phyloP scores from a whole-genome alignment of 257 asterid species.

The Solanum peruvianum region DNA sequence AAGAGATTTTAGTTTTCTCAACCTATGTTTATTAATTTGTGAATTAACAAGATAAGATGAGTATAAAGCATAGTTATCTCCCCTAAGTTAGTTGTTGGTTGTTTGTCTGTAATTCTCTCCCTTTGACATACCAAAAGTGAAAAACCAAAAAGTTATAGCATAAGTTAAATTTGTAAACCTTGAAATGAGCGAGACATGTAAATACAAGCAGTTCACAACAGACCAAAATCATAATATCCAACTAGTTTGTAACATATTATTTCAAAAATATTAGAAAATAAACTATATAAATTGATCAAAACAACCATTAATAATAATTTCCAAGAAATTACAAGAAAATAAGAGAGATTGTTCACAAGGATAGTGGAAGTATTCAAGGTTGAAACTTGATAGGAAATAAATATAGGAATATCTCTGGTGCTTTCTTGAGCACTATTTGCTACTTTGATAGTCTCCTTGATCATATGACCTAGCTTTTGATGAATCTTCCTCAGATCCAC shows the following conservation, averaged over 20 bases:
- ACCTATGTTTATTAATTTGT: neutral
- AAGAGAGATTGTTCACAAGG: neutral
- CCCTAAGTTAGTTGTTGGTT: neutral
- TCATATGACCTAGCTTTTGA: no score
- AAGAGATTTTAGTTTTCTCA: neutral
- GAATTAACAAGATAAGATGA: neutral
- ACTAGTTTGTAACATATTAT: neutral
- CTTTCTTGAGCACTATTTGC: no score
- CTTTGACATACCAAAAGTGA: neutral
- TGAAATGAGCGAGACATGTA: no score
- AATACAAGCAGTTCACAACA: no score
- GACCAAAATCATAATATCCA: neutral
- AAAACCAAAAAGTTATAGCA: no score
- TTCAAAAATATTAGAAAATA: no score
- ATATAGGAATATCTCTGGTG: rapidly evolving
- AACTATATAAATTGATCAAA: no score
- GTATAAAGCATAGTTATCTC: no score
- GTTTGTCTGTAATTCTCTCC: neutral
- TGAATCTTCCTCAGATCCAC: rapidly evolving
- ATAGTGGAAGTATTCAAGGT: neutral
- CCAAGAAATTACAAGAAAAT: neutral
- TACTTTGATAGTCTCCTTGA: no score
- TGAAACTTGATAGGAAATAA: neutral
- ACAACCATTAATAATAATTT: no score
- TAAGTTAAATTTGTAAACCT: neutral